These are phyloP conservation scores for Colletotrichum shisoi DNA, from an alignment of 2,329 filamentous ascomycete genomes.

Conservation along the genomic window DNA sequence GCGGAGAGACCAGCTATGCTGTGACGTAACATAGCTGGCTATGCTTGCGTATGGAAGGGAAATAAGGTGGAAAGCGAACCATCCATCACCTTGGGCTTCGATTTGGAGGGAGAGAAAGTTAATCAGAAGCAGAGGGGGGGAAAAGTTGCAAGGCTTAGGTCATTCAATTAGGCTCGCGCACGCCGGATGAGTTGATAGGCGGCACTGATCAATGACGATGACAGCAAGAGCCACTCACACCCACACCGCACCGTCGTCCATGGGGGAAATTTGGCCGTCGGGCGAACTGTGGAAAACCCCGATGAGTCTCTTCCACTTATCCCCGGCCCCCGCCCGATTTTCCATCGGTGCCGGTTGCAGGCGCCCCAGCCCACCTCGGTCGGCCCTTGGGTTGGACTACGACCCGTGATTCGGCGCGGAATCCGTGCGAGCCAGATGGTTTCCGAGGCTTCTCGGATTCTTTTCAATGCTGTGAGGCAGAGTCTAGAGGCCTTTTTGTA, in stretches of 20 bases:
- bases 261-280: conserved; percentile 22
- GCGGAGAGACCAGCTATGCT: conserved; percentile 43
- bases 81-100: conserved; percentile 27
- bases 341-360: conserved; percentile 21
- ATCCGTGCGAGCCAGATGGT: too few relatives aligned
- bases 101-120: neutral
- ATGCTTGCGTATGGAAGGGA: neutral
- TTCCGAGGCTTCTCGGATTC: neutral
- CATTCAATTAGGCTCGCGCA: conserved; percentile 6
- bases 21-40: conserved; percentile 44
- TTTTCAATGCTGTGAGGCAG: neutral
- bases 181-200: conserved; percentile 14
- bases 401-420: neutral
- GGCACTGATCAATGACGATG: conserved; percentile 34
- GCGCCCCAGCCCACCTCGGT: conserved; percentile 23
- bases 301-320: conserved; percentile 29
- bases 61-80: conserved; percentile 8
- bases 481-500: too few relatives aligned
- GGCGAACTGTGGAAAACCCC: conserved; percentile 24
- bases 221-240: neutral
- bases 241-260: neutral
- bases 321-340: conserved; percentile 21
- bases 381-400: conserved; percentile 6
- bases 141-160: conserved; percentile 13
- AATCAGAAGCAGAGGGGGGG: neutral